phyloP scores from a whole-genome alignment of 371 early-diverging fungal genomes.

The Entomophthora muscae region DNA sequence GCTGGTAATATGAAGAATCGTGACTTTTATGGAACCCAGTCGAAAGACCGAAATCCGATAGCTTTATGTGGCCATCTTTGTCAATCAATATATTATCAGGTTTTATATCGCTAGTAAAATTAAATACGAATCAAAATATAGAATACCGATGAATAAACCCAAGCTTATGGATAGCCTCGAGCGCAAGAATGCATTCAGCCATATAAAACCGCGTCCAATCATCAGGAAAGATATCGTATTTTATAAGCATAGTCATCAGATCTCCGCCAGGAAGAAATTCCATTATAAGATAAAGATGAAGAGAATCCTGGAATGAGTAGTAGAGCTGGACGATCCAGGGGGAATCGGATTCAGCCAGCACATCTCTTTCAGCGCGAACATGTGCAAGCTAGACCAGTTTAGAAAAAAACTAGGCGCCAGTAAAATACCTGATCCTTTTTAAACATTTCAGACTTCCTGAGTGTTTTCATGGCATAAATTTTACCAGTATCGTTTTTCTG shows the following conservation, averaged over 20 bases:
- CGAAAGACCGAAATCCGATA: conserved; percentile 94
- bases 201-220: conserved; percentile 96
- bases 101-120: conserved; percentile 49
- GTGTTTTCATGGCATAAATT: conserved; percentile 95
- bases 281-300: conserved; percentile 92
- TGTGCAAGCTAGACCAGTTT: conserved; percentile 52
- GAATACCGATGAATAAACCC: conserved; percentile 91
- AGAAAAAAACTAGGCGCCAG: neutral
- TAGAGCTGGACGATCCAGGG: conserved; percentile 97
- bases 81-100: conserved; percentile 78
- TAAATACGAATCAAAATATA: conserved; percentile 4
- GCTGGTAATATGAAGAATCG: conserved; percentile 84
- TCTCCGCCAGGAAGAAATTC: conserved; percentile 96
- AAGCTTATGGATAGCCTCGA: conserved; percentile 87
- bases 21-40: conserved; percentile 97
- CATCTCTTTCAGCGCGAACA: conserved; percentile 93
- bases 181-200: conserved; percentile 89
- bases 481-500: conserved; percentile 93
- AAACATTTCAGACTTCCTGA: conserved; percentile 91
- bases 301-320: conserved; percentile 91
- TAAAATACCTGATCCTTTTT: conserved; percentile 80
- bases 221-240: conserved; percentile 88
- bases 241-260: conserved; percentile 95
- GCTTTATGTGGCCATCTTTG: conserved; percentile 71
- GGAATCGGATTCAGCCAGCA: conserved; percentile 88